These are phyloP conservation scores for Linum tenue DNA, from an alignment of 345 rosid species.

Conservation along the genomic window DNA sequence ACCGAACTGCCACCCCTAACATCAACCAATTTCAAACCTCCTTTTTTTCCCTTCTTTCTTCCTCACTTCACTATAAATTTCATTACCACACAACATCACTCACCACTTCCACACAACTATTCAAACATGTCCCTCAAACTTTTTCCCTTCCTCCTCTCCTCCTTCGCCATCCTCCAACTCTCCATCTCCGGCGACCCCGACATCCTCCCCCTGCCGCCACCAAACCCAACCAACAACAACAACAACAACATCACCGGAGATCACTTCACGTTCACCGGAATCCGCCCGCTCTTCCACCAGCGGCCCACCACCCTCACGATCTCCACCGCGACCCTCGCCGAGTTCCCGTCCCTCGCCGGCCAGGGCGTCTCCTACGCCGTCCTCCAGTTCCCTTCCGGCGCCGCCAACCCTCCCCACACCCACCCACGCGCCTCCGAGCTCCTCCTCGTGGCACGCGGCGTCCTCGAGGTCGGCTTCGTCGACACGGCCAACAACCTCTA, in stretches of 20 bases:
- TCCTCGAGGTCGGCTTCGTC: neutral
- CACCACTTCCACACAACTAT: too few relatives aligned
- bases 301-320: neutral
- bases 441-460: neutral
- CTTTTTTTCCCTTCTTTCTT: too few relatives aligned
- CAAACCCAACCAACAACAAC: neutral
- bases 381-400: neutral
- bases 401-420: neutral
- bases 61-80: too few relatives aligned
- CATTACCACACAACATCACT: too few relatives aligned
- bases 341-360: neutral
- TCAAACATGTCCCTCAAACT: too few relatives aligned
- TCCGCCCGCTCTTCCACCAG: neutral
- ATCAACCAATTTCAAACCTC: neutral
- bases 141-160: neutral
- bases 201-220: neutral
- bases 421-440: neutral
- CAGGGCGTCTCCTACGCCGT: neutral
- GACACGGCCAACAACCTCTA: neutral
- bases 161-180: neutral
- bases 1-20: conserved; percentile 32
- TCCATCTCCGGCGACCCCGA: neutral
- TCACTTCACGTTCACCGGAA: neutral
- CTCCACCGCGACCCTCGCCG: neutral
- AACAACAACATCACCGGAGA: neutral